phyloP scores from a whole-genome alignment of 495 filamentous ascomycete genomes.

The Annulohypoxylon moriforme region DNA sequence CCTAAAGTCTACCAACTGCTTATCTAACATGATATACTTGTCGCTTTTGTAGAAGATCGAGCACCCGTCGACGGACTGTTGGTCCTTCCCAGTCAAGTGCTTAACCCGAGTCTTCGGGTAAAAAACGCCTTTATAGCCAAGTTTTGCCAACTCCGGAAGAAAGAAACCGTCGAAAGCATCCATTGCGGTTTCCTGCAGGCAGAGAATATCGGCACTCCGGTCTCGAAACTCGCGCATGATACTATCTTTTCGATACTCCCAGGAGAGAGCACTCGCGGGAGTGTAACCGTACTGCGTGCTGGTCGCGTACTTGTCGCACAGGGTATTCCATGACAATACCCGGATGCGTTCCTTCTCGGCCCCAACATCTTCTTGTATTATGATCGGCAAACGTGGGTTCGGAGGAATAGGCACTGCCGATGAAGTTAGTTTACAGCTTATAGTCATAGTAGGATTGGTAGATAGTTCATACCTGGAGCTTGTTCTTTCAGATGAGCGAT shows the following conservation, averaged over 20 bases:
- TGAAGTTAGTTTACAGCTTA: constrained; percentile 29
- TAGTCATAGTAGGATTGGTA: neutral
- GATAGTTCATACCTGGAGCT: constrained; percentile 74
- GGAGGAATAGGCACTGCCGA: constrained; percentile 76
- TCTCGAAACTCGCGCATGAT: constrained; percentile 83
- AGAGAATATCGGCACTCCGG: constrained; percentile 88
- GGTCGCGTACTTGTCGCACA: constrained; percentile 93
- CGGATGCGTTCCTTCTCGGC: constrained; percentile 68
- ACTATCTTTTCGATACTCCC: constrained; percentile 84
- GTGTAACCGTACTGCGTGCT: constrained; percentile 87
- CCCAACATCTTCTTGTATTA: constrained; percentile 62
- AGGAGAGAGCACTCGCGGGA: constrained; percentile 77
- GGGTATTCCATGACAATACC: constrained; percentile 90
- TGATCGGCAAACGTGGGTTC: constrained; percentile 54
- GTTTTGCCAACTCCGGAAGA: constrained; percentile 79
- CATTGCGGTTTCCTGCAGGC: constrained; percentile 90
- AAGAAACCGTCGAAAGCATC: constrained; percentile 93
- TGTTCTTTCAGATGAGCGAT: constrained; percentile 84
- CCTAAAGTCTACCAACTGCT: constrained; percentile 91
- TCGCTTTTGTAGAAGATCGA: constrained; percentile 93
- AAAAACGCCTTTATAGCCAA: constrained; percentile 92
- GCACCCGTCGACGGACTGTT: constrained; percentile 89
- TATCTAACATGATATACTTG: constrained; percentile 93
- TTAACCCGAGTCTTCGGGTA: constrained; percentile 86
- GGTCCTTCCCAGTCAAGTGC: constrained; percentile 91